Base-by-base conservation (phyloP, 129 eudicot species). In the Flaveria linearis region DNA sequence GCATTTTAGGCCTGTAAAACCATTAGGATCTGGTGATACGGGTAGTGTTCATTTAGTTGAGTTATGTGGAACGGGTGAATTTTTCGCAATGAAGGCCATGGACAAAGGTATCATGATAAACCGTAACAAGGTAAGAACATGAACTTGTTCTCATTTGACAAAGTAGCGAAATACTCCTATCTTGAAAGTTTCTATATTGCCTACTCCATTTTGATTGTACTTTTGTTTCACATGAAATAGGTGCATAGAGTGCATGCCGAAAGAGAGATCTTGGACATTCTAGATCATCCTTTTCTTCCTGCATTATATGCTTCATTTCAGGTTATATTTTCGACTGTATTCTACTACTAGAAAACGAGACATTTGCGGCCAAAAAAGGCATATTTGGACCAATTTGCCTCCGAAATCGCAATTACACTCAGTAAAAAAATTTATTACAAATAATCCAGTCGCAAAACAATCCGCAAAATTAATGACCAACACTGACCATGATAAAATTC, bases 221-320 rank as follows among this genome's bases (percentile, higher is more conserved):
- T 42, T 39, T 2, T 71, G 68, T 80, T n/a, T 55, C 22, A 61
- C 41, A 4, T 14, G 16, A 58, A 16, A 73, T 82, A 95, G 99
- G 99, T 95, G 69, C 99, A 95, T 69, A 91, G 99, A 84, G 99
- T 96, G 68, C 86, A 97, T 52, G 97, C 99, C 5, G 99, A 95
- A 84, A 87, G 99, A 75, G 99, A 95, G 66, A 95, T 95, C 68
- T 88, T 95, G 42, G 99, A 91, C 79, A 79, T 86, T 76, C 80
- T 95, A 78, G 99, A 95, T 78, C 99, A 95, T 82, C 99, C 99
- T 49, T 95, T 95, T 82, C 99, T 95, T 85, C 99, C 99, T n/a
- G 99, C 99, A 73, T 73, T 95, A 50, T 95, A 95, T 70, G 99
- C 97, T 77, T 95, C 99, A 73, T 95, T 95, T 86, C 99, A 95